Base-by-base conservation (phyloP, 177 flowering plant species). In the Tripterygium wilfordii region DNA sequence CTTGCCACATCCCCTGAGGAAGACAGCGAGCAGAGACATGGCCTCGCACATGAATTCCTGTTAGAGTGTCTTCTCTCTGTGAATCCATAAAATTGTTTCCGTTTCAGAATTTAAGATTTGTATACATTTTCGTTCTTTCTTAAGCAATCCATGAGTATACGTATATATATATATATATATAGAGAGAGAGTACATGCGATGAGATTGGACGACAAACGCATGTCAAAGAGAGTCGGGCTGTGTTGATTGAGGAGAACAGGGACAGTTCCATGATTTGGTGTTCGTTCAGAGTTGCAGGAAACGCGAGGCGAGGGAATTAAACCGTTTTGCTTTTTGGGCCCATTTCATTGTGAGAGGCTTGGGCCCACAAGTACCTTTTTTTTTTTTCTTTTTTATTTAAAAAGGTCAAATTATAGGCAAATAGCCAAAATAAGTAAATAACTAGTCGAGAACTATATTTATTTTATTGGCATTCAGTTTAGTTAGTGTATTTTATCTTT, bases 261-360 rank as follows among this genome's bases (percentile, higher is more conserved):
- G 66, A 60, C 54, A 70, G 72, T 47, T 66, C 77, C 86, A 80
- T 79, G 43, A 52, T 2, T 24, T 21, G 30, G 10, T 31, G 37
- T 41, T 14, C 30, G 27, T 7, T 26, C 20, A n/a, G 31, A 23
- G 37, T 39, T 27, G 17, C 37, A 37, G 49, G 12, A 19, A n/a
- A n/a, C n/a, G n/a, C n/a, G n/a, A n/a, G 21, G 10, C 28, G n/a
- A 26, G 36, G 26, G 8, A 26, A 55, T 37, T n/a, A n/a, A n/a
- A n/a, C n/a, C n/a, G n/a, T n/a, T n/a, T n/a, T n/a, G n/a, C n/a
- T n/a, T n/a, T n/a, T n/a, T n/a, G n/a, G n/a, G n/a, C n/a, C n/a
- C n/a, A n/a, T n/a, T n/a, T n/a, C n/a, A n/a, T n/a, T n/a, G n/a
- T n/a, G n/a, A n/a, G n/a, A n/a, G n/a, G n/a, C n/a, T n/a, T n/a